Evolutionary conservation across 768 basidiomycete genomes (phyloP).

Genomic region (Leccinum ochraceum): DNA sequence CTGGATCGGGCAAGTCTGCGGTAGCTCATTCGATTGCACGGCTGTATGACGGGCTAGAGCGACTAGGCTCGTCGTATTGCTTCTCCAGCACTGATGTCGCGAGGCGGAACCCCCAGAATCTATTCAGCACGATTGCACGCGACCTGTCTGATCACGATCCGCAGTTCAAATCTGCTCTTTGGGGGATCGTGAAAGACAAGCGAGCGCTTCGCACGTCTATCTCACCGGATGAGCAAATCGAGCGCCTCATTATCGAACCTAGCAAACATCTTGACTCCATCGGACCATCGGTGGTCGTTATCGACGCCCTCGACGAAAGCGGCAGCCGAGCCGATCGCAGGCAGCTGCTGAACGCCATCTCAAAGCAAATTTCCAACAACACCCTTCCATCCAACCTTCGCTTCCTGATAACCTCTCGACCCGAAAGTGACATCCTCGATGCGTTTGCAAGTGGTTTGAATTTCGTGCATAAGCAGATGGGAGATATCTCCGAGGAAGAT

Average conservation of each 20-base stretch:
- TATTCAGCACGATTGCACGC: neutral
- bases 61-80: neutral
- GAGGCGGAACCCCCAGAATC: neutral
- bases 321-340: too few species aligned
- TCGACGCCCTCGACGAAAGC: too few species aligned
- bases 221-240: neutral
- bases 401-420: too few species aligned
- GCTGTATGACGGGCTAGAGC: neutral
- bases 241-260: neutral
- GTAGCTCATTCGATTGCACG: neutral
- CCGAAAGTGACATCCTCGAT: too few species aligned
- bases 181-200: neutral
- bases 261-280: too few species aligned
- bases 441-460: too few species aligned
- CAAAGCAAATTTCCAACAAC: too few species aligned
- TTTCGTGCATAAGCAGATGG: too few species aligned
- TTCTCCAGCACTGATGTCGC: neutral
- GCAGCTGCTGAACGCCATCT: too few species aligned
- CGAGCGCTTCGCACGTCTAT: neutral
- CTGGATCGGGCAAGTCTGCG: neutral
- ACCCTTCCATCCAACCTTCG: too few species aligned
- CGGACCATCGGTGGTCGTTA: too few species aligned
- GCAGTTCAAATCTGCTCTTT: neutral
- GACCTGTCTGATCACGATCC: neutral
- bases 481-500: too few species aligned